Evolutionary conservation across 768 basidiomycete species (phyloP).

Genomic region (Russula olivacea): DNA sequence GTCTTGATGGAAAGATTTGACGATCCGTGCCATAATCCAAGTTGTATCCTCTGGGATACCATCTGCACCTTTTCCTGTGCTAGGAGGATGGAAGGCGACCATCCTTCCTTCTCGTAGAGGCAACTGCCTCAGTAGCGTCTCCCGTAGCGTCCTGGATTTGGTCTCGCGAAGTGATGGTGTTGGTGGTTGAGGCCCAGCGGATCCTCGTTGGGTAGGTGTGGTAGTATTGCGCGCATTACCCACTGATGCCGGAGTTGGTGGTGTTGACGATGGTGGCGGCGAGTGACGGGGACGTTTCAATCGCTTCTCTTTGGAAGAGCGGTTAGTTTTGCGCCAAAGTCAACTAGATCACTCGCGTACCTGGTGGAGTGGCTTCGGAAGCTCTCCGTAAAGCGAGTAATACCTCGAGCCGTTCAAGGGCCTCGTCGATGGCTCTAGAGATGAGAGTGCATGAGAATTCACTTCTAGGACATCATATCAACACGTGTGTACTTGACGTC

Average conservation of each 20-base stretch:
- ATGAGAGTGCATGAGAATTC: not conserved
- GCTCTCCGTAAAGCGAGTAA: slow-evolving; percentile 71
- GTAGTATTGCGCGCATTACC: slow-evolving; percentile 43
- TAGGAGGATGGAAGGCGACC: slow-evolving; percentile 68
- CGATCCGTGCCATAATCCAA: slow-evolving; percentile 80
- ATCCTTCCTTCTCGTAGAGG: slow-evolving; percentile 69
- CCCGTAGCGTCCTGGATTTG: slow-evolving; percentile 53
- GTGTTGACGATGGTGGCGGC: slow-evolving; percentile 49
- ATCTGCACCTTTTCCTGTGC: slow-evolving; percentile 49
- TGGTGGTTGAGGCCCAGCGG: slow-evolving; percentile 49
- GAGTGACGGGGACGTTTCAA: slow-evolving; percentile 72
- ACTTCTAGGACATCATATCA: slow-evolving; percentile 13
- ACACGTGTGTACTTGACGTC: slow-evolving; percentile 50
- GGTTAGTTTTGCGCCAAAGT: not conserved
- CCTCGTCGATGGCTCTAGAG: slow-evolving; percentile 61
- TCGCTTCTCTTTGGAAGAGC: slow-evolving; percentile 42
- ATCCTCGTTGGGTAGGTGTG: slow-evolving; percentile 51
- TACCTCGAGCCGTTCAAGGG: slow-evolving; percentile 61
- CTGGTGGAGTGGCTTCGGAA: slow-evolving; percentile 52
- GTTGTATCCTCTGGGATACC: slow-evolving; percentile 43
- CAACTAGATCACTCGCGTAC: slow-evolving; percentile 10
- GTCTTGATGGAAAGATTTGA: slow-evolving; percentile 61
- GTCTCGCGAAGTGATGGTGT: slow-evolving; percentile 57
- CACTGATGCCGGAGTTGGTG: slow-evolving; percentile 28
- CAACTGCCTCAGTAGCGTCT: slow-evolving; percentile 52